These are phyloP conservation scores for Cyclotella cryptica DNA, from an alignment of 108 stramenopile species.

Conservation along the genomic window DNA sequence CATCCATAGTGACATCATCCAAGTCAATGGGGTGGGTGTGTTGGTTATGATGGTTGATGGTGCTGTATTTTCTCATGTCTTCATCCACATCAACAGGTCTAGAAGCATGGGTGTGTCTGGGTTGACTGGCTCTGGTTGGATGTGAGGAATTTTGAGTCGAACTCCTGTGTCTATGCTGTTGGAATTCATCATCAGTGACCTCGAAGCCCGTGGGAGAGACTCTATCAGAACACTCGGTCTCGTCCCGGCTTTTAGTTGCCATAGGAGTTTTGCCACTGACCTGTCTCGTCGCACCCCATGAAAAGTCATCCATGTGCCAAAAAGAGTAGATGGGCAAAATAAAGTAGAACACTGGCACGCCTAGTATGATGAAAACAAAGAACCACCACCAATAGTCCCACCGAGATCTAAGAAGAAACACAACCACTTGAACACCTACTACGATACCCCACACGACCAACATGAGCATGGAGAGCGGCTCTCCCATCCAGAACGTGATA, in stretches of 20 bases:
- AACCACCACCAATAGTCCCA: conserved; percentile 71
- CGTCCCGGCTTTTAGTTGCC: conserved; percentile 26
- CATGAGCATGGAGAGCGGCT: conserved; percentile 48
- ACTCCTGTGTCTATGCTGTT: background rate
- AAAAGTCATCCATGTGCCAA: conserved; percentile 73
- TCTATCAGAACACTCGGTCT: conserved; percentile 26
- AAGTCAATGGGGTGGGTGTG: conserved; percentile 23
- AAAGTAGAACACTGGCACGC: conserved; percentile 70
- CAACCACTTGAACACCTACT: conserved; percentile 57
- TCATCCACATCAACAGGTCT: conserved; percentile 20
- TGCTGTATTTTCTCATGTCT: conserved; percentile 26
- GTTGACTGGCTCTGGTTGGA: background rate
- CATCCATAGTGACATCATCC: conserved; percentile 39
- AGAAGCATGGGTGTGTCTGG: background rate
- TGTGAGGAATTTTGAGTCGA: background rate
- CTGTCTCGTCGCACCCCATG: conserved; percentile 65
- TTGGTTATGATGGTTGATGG: conserved; percentile 23
- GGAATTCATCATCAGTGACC: conserved; percentile 7
- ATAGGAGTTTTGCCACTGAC: conserved; percentile 22
- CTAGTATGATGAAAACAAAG: conserved; percentile 56
- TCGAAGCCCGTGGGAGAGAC: conserved; percentile 32
- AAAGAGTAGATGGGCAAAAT: conserved; percentile 64
- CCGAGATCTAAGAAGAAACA: conserved; percentile 54
- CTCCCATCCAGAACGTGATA: conserved; percentile 54
- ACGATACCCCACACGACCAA: conserved; percentile 58